Evolutionary conservation across 2,329 filamentous ascomycete genomes (phyloP).

Genomic region (Nemania diffusa): DNA sequence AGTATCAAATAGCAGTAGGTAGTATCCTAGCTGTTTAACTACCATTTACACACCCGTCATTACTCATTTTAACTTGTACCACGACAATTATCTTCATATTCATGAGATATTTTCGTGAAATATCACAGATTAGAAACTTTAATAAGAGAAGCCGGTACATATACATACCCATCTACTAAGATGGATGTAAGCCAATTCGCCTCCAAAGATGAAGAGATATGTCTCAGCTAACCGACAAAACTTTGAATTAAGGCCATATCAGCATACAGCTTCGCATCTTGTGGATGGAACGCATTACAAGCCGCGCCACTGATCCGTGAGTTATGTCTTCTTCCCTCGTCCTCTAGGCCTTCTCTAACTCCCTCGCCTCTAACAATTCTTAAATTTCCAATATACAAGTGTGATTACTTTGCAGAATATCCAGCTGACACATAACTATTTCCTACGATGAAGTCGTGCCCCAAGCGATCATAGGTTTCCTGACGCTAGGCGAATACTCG

Average conservation of each 20-base stretch:
- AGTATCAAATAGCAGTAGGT: no score
- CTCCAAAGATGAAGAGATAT: not conserved
- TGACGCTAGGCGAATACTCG: slow-evolving; percentile 41
- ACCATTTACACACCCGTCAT: not conserved
- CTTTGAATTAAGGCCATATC: slow-evolving; percentile 56
- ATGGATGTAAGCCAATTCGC: slow-evolving; percentile 46
- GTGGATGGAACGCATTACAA: slow-evolving; percentile 63
- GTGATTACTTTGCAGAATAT: not conserved
- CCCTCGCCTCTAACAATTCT: not conserved
- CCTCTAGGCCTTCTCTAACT: not conserved
- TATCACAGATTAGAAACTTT: not conserved
- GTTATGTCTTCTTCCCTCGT: not conserved
- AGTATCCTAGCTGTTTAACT: no score
- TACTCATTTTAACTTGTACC: not conserved
- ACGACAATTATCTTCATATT: no score
- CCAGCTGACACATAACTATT: slow-evolving; percentile 8
- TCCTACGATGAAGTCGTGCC: slow-evolving; percentile 24
- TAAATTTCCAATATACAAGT: not conserved
- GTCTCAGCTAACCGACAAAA: not conserved
- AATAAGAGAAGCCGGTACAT: not conserved
- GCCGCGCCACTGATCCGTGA: slow-evolving; percentile 56
- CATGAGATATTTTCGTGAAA: not conserved
- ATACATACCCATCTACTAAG: not conserved
- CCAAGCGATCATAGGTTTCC: slow-evolving; percentile 53
- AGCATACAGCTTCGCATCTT: slow-evolving; percentile 61